Evolutionary conservation across 495 filamentous ascomycete species (phyloP).

Genomic region (Margaritispora aquatica): DNA sequence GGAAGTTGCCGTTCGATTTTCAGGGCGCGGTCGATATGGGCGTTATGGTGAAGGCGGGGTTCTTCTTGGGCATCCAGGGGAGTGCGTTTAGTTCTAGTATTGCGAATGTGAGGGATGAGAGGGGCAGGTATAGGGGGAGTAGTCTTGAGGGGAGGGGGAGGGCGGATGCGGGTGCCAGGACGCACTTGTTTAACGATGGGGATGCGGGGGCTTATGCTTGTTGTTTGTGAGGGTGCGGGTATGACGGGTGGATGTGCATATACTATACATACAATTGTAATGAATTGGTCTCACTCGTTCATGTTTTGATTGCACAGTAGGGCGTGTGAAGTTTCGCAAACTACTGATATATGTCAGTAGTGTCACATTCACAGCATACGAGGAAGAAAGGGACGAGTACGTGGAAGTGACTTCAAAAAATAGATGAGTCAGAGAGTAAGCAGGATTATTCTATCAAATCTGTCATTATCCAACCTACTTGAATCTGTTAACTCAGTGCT

Average conservation of each 20-base stretch:
- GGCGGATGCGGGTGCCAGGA: slow-evolving; percentile 23
- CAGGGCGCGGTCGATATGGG: slow-evolving; percentile 24
- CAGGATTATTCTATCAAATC: too few relatives aligned
- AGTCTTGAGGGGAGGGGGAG: slow-evolving; percentile 7
- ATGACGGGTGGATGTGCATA: not conserved
- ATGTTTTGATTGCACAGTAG: too few relatives aligned
- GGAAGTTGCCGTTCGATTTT: slow-evolving; percentile 23
- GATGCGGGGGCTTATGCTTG: slow-evolving; percentile 18
- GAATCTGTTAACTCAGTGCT: too few relatives aligned
- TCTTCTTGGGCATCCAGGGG: slow-evolving; percentile 25
- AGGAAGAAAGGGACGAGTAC: too few relatives aligned
- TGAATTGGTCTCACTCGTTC: too few relatives aligned
- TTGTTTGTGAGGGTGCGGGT: slow-evolving; percentile 14
- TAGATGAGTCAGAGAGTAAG: too few relatives aligned
- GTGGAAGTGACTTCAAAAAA: too few relatives aligned
- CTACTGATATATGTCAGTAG: too few relatives aligned
- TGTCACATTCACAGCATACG: too few relatives aligned
- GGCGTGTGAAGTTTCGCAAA: too few relatives aligned
- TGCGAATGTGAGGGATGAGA: slow-evolving; percentile 21
- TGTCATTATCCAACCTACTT: too few relatives aligned
- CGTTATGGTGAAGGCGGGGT: slow-evolving; percentile 16
- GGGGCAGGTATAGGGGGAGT: slow-evolving; percentile 22
- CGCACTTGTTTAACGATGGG: slow-evolving; percentile 20
- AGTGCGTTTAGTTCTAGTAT: slow-evolving; percentile 22
- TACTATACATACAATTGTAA: too few relatives aligned